Conservation (phyloP, 2,329 filamentous ascomycete genomes). For the Coleophoma eucalyptorum region DNA sequence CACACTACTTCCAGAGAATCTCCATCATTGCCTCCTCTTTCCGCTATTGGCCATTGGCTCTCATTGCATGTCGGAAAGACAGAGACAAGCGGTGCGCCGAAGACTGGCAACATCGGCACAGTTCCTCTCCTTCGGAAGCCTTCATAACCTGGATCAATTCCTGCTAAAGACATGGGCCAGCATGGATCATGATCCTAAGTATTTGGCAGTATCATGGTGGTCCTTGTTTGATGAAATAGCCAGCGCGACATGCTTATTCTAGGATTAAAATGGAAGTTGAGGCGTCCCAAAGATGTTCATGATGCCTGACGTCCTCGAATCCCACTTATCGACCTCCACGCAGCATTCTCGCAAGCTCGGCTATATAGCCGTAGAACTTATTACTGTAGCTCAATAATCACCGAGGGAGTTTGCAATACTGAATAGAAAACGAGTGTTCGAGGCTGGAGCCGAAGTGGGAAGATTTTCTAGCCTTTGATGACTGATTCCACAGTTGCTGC, state of each 20-base stretch:
- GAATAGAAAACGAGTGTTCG: too few species aligned
- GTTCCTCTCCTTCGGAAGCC: slow-evolving; percentile 21
- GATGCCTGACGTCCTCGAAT: too few species aligned
- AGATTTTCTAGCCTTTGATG: too few species aligned
- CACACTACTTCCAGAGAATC: slow-evolving; percentile 30
- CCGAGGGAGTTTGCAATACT: too few species aligned
- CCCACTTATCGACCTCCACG: too few species aligned
- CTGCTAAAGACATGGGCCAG: slow-evolving; percentile 18
- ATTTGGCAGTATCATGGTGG: slow-evolving; percentile 18
- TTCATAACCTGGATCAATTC: slow-evolving; percentile 18
- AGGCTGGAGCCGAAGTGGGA: too few species aligned
- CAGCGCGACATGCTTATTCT: slow-evolving; percentile 22
- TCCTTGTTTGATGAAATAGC: slow-evolving; percentile 21
- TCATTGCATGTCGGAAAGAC: slow-evolving; percentile 25
- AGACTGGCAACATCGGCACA: slow-evolving; percentile 16
- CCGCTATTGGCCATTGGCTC: slow-evolving; percentile 34
- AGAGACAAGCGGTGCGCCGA: slow-evolving; percentile 22
- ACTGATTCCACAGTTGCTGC: too few species aligned
- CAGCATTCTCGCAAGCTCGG: too few species aligned
- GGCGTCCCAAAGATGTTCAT: too few species aligned
- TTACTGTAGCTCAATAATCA: too few species aligned
- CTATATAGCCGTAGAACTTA: too few species aligned
- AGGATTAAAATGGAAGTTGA: neutral
- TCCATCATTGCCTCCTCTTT: slow-evolving; percentile 35
- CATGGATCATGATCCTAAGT: slow-evolving; percentile 11